Evolutionary conservation across 2,329 filamentous ascomycete genomes (phyloP).

Genomic region (Zymoseptoria passerinii): DNA sequence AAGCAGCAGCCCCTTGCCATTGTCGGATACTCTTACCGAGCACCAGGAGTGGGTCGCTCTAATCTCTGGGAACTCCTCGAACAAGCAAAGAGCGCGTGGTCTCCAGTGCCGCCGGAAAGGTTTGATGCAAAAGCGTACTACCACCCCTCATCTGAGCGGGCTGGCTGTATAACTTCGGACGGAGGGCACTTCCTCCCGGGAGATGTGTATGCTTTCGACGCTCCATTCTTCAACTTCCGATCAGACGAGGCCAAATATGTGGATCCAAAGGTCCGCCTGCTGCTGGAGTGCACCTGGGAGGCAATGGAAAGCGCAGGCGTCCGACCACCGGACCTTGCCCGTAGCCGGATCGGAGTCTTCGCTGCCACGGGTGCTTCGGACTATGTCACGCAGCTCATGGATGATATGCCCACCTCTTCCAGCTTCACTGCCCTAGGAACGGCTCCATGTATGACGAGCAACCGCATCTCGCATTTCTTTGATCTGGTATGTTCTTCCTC

Average conservation of each 20-base stretch:
- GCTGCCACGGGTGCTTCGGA: background rate
- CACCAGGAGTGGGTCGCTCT: no score
- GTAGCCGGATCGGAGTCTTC: background rate
- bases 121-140: no score
- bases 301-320: background rate
- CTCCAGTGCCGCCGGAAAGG: no score
- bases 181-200: background rate
- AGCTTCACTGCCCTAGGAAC: background rate
- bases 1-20: no score
- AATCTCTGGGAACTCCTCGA: no score
- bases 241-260: background rate
- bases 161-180: no score
- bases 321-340: background rate
- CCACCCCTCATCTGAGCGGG: no score
- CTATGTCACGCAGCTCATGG: background rate
- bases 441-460: background rate
- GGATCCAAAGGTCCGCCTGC: background rate
- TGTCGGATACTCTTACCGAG: no score
- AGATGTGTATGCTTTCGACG: background rate
- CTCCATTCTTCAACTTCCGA: background rate
- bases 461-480: slow-evolving; percentile 5
- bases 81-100: no score
- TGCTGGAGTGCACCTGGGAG: background rate
- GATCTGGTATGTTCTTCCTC: no score
- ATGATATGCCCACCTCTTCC: background rate